Evolutionary conservation across 495 filamentous ascomycete species (phyloP).

Genomic region (Neurospora pannonica): DNA sequence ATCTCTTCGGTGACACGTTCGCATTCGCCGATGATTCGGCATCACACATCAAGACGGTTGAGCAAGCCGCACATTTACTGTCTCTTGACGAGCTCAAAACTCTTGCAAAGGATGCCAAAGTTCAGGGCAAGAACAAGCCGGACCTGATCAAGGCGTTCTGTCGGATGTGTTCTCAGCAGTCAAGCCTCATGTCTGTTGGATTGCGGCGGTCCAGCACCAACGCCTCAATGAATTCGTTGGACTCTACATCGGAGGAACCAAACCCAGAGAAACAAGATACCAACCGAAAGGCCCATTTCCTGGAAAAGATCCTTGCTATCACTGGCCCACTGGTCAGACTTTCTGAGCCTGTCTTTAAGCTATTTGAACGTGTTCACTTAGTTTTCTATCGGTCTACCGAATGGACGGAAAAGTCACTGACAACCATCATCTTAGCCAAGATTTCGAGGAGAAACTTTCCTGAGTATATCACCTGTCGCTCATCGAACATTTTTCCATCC

Average conservation of each 20-base stretch:
- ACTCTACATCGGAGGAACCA: constrained; percentile 1
- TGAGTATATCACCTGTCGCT: constrained; percentile 80
- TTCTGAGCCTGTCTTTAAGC: constrained; percentile 57
- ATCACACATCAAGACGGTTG: constrained; percentile 61
- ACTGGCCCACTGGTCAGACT: constrained; percentile 81
- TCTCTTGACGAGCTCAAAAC: constrained; percentile 76
- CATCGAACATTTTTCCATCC: constrained; percentile 77
- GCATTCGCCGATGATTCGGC: constrained; percentile 73
- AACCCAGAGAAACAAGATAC: constrained; percentile 16
- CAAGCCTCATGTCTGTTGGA: constrained; percentile 54
- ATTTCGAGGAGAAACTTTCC: constrained; percentile 83
- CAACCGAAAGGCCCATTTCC: constrained; percentile 35
- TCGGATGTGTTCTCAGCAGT: constrained; percentile 61
- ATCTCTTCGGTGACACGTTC: constrained; percentile 46
- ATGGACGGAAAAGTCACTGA: constrained; percentile 95
- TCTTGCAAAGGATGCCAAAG: constrained; percentile 78
- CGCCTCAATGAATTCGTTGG: constrained; percentile 24
- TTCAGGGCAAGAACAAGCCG: constrained; percentile 81
- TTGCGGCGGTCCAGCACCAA: constrained; percentile 44
- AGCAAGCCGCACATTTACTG: constrained; percentile 76
- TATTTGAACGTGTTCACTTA: constrained; percentile 90
- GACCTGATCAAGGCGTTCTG: constrained; percentile 66
- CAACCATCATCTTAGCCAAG: constrained; percentile 86
- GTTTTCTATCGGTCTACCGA: constrained; percentile 95
- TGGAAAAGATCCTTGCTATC: constrained; percentile 63